phyloP scores from a whole-genome alignment of 495 filamentous ascomycete species.

The Achaetomiella virescens region DNA sequence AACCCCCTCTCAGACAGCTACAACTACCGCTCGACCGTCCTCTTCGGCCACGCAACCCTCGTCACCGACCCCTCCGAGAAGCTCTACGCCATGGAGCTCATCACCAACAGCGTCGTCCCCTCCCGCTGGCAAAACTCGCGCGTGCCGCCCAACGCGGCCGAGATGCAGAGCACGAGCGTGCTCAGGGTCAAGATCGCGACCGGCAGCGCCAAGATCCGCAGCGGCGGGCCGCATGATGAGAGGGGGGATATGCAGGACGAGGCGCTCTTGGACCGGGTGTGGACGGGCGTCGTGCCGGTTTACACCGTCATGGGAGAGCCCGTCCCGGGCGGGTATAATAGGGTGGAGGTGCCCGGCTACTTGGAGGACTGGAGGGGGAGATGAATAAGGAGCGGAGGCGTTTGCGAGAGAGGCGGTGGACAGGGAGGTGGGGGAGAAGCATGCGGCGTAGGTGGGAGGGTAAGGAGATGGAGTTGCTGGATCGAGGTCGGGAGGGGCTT shows the following conservation, averaged over 20 bases:
- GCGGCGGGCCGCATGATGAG: slow-evolving; percentile 65
- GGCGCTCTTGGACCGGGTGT: slow-evolving; percentile 55
- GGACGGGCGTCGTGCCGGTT: slow-evolving; percentile 82
- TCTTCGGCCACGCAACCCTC: slow-evolving; percentile 67
- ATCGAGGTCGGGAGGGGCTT: neutral
- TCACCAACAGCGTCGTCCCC: slow-evolving; percentile 69
- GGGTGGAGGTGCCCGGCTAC: slow-evolving; percentile 58
- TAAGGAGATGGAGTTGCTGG: neutral
- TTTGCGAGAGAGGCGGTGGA: slow-evolving; percentile 47
- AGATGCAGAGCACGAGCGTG: slow-evolving; percentile 73
- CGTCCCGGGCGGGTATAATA: slow-evolving; percentile 56
- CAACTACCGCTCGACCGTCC: slow-evolving; percentile 80
- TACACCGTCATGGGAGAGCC: slow-evolving; percentile 62
- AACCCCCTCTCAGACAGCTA: slow-evolving; percentile 55
- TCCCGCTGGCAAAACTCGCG: slow-evolving; percentile 65
- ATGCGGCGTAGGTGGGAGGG: slow-evolving; percentile 13
- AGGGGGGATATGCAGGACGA: slow-evolving; percentile 57
- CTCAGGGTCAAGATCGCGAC: slow-evolving; percentile 61
- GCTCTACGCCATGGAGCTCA: slow-evolving; percentile 72
- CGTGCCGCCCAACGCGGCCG: slow-evolving; percentile 63
- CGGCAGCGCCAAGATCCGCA: slow-evolving; percentile 74
- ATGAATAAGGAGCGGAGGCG: slow-evolving; percentile 46
- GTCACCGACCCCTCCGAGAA: slow-evolving; percentile 68
- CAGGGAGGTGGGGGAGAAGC: slow-evolving; percentile 24
- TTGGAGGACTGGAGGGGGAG: slow-evolving; percentile 50